A percentile compares a stretch with the other conserved stretches of the same genome.
These are phyloP conservation scores for Ophiostoma perfectum DNA, from an alignment of 2,329 filamentous ascomycete species.

Conservation along the genomic window DNA sequence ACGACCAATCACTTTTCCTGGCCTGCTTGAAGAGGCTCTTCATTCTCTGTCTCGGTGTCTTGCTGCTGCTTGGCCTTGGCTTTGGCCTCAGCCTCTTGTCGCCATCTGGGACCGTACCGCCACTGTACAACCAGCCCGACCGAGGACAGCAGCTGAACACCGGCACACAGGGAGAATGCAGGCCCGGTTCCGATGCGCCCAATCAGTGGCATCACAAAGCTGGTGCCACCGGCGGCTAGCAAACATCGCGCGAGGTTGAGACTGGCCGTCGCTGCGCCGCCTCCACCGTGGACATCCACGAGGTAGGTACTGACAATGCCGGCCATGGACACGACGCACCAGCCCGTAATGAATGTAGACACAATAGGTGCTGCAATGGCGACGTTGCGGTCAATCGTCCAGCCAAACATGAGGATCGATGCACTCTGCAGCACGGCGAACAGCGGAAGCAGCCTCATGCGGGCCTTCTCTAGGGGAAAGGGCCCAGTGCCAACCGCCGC, in stretches of 20 bases:
- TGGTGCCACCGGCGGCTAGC: slow-evolving; percentile 54
- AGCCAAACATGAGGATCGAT: slow-evolving; percentile 48
- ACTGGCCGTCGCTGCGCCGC: slow-evolving; percentile 57
- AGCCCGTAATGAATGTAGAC: slow-evolving; percentile 53
- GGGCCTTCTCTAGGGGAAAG: slow-evolving; percentile 46
- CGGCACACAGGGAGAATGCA: slow-evolving; percentile 53
- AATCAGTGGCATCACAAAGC: slow-evolving; percentile 55
- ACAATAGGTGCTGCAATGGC: slow-evolving; percentile 51
- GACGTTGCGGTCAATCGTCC: slow-evolving; percentile 42
- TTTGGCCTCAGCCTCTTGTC: slow-evolving; percentile 23
- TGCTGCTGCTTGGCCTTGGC: not conserved
- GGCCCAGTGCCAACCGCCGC: slow-evolving; percentile 48
- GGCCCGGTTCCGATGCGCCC: slow-evolving; percentile 52
- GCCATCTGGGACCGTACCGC: slow-evolving; percentile 46
- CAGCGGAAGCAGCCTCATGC: slow-evolving; percentile 44
- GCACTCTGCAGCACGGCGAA: slow-evolving; percentile 42
- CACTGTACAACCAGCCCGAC: slow-evolving; percentile 47
- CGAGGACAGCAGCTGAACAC: slow-evolving; percentile 45
- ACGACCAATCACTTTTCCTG: not conserved
- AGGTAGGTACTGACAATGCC: slow-evolving; percentile 57
- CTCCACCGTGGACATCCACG: slow-evolving; percentile 56
- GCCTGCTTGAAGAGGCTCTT: not conserved
- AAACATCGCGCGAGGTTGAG: slow-evolving; percentile 61
- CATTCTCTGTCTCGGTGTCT: not conserved
- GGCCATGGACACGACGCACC: slow-evolving; percentile 56